Evolutionary conservation across 179 eudicot species (phyloP).

Genomic region (Sideroxylon spinosum): DNA sequence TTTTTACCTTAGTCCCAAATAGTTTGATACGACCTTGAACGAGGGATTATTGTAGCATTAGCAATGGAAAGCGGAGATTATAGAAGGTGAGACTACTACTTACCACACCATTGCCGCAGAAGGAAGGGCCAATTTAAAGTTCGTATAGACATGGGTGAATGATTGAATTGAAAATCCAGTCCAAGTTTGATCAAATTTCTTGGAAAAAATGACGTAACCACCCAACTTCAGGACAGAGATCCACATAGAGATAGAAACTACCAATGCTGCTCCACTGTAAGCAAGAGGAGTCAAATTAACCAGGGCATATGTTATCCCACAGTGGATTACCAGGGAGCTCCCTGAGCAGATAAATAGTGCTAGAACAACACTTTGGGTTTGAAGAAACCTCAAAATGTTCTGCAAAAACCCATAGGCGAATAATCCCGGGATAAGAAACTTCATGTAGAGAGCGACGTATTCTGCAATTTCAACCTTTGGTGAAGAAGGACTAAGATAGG

Average conservation of each 20-base stretch:
- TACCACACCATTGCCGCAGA: slow-evolving; percentile 91
- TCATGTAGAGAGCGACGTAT: slow-evolving; percentile 48
- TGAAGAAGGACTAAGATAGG: slow-evolving; percentile 41
- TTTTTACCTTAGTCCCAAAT: no score
- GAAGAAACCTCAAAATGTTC: slow-evolving; percentile 67
- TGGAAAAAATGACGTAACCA: slow-evolving; percentile 32
- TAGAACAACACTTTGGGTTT: slow-evolving; percentile 56
- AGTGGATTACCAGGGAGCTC: slow-evolving; percentile 38
- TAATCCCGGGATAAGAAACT: slow-evolving; percentile 52
- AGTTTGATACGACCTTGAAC: no score
- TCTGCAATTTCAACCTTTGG: slow-evolving; percentile 51
- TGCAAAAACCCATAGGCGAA: slow-evolving; percentile 58
- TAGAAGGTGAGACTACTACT: slow-evolving; percentile 10
- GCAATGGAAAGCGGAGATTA: background rate
- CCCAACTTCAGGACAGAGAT: slow-evolving; percentile 42
- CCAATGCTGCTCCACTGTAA: slow-evolving; percentile 55
- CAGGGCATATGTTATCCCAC: slow-evolving; percentile 40
- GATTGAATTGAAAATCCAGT: slow-evolving; percentile 29
- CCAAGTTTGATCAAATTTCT: slow-evolving; percentile 55
- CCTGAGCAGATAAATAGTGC: slow-evolving; percentile 55
- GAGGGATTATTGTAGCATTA: no score
- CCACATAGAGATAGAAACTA: slow-evolving; percentile 58
- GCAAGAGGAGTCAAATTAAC: slow-evolving; percentile 52
- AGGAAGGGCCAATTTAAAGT: slow-evolving; percentile 59
- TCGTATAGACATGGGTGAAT: slow-evolving; percentile 21